Percentiles rank a stretch among this genome's conserved stretches.
Evolutionary conservation across 176 grass and related monocot species (phyloP).

Genomic region (Oryza longistaminata): DNA sequence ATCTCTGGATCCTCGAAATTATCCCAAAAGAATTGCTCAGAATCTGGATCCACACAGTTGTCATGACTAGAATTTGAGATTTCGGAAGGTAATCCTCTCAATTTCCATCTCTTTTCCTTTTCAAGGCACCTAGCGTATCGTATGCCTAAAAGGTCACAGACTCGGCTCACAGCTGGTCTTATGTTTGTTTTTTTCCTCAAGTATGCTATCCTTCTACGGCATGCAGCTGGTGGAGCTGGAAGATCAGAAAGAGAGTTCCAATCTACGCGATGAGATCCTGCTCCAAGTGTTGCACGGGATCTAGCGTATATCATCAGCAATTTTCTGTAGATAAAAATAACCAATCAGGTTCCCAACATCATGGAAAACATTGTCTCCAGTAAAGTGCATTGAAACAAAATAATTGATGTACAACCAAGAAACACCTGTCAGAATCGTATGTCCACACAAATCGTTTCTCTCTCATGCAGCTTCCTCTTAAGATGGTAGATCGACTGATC

Average conservation of each 20-base stretch:
- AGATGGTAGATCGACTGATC: conserved; percentile 45
- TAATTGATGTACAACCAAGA: conserved; percentile 8
- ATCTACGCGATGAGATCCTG: conserved; percentile 72
- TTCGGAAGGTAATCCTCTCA: conserved; percentile 40
- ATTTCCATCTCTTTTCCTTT: conserved; percentile 44
- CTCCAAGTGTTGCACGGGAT: conserved; percentile 67
- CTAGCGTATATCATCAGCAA: conserved; percentile 79
- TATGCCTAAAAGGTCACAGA: conserved; percentile 76
- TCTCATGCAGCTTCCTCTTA: conserved; percentile 46
- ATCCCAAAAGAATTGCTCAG: conserved; percentile 65
- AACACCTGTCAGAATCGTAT: conserved; percentile 79
- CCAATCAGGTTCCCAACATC: conserved; percentile 3
- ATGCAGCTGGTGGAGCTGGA: conserved; percentile 76
- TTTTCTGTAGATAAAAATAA: conserved; percentile 58
- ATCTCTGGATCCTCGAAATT: conserved; percentile 79
- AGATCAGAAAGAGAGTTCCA: conserved; percentile 80
- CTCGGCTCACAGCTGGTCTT: conserved; percentile 59
- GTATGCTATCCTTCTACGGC: conserved; percentile 74
- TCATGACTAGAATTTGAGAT: conserved; percentile 38
- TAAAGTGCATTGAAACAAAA: conserved; percentile 22
- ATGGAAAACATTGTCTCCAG: conserved; percentile 22
- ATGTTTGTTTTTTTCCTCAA: conserved; percentile 68
- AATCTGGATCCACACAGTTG: conserved; percentile 41
- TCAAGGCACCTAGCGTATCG: conserved; percentile 62
- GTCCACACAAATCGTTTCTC: conserved; percentile 81